Evolutionary conservation across 306 rosid genomes (phyloP), one percentile per base, ranked within the genome.

Genomic region (Carpinus fangiana): DNA sequence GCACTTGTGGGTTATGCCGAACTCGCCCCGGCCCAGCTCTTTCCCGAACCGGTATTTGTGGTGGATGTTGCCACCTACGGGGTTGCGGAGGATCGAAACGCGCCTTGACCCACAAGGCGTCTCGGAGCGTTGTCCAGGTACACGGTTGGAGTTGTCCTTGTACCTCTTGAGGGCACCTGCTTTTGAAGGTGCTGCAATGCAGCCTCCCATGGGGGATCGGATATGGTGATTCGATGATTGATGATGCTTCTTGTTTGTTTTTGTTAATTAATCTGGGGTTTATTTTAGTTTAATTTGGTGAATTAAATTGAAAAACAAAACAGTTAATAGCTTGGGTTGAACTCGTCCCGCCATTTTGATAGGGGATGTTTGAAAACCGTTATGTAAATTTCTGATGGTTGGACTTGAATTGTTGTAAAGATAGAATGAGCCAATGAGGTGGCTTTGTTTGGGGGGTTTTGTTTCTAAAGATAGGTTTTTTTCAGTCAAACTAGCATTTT

Each of bases 1-100:
- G 31, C 96, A 90, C 10, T 82, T 80, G 69, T 85, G 73, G 0
- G 98, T 95, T 36, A 92, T 87, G 3, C 98, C 98, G 3, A 92
- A 95, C 70, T 95, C 98, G 0, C 98, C 98, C 1, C 98, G 78
- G 14, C 98, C 98, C 0, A 92, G 53, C 54, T 95, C 98, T 80
- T 89, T 90, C 21, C 92, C 96, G 0, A 95, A 71, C 60, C 79
- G 60, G 69, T 91, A 92, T 65, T 84, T 88, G 0, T 83, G 81
- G 1, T 82, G 88, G 18, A 92, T 84, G 84, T 78, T 75, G 21
- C 87, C 83, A 0, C 87, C 84, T 0, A 79, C 66, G n/a, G 97
- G 92, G 41, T 83, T 59, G 2, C 80, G 26, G 16, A 94, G 84
- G 46, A 94, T 76, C 46, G 71, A 66, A 9, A 68, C 26, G 88